phyloP scores from a whole-genome alignment of 495 filamentous ascomycete species.

The Daldinia childiae region DNA sequence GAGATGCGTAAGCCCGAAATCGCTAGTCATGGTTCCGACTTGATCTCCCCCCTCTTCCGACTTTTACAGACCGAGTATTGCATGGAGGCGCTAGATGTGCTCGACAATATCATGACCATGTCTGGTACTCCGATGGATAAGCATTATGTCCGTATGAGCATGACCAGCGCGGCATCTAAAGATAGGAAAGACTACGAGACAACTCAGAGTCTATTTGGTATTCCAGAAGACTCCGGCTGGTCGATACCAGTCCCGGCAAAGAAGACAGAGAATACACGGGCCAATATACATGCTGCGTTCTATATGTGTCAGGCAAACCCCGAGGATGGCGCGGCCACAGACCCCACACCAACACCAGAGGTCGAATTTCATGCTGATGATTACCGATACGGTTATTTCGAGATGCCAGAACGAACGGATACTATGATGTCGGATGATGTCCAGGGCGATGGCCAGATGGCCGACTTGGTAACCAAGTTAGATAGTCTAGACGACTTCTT shows the following conservation, averaged over 20 bases:
- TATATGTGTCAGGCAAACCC: conserved; percentile 76
- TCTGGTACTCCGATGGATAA: conserved; percentile 91
- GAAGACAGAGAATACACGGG: conserved; percentile 82
- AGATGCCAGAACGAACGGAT: conserved; percentile 70
- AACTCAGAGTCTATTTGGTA: conserved; percentile 93
- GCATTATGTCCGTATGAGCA: conserved; percentile 95
- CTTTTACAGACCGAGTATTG: conserved; percentile 94
- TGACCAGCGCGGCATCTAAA: conserved; percentile 83
- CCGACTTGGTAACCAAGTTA: conserved; percentile 87
- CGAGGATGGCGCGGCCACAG: conserved; percentile 62
- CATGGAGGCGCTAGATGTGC: conserved; percentile 85
- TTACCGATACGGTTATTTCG: conserved; percentile 82
- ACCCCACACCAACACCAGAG: conserved; percentile 79
- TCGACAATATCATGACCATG: conserved; percentile 95
- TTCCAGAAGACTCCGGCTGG: conserved; percentile 95
- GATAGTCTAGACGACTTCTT: conserved; percentile 97
- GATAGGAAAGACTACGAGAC: conserved; percentile 93
- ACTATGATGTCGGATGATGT: conserved; percentile 93
- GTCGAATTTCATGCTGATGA: conserved; percentile 94
- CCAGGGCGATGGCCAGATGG: conserved; percentile 73
- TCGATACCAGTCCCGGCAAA: conserved; percentile 92
- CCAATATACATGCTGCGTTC: conserved; percentile 96
- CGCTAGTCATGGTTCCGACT: conserved; percentile 87
- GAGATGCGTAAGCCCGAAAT: conserved; percentile 95
- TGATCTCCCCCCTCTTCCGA: conserved; percentile 91